Evolutionary conservation across 495 filamentous ascomycete species (phyloP).

Genomic region (Aspergillus asperescens): DNA sequence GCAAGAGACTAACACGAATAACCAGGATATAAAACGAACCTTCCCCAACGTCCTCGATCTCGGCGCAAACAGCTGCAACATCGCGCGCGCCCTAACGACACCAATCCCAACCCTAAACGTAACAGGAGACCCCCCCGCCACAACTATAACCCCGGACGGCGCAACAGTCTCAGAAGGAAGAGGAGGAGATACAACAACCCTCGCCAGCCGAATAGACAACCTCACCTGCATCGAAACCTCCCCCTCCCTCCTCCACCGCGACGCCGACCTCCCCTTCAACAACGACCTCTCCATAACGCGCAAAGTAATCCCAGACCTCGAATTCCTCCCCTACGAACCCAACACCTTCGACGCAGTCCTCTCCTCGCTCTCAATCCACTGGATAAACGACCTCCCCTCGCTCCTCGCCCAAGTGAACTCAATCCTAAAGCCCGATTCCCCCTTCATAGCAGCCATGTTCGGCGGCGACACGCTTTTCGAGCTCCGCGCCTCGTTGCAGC

Average conservation of each 20-base stretch:
- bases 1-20: background rate
- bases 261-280: slow-evolving; percentile 73
- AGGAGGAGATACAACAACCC: slow-evolving; percentile 39
- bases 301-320: slow-evolving; percentile 60
- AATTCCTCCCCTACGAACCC: slow-evolving; percentile 70
- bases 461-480: slow-evolving; percentile 94
- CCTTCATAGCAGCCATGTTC: slow-evolving; percentile 93
- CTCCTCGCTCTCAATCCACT: slow-evolving; percentile 83
- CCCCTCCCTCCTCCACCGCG: slow-evolving; percentile 70
- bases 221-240: slow-evolving; percentile 81
- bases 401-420: slow-evolving; percentile 74
- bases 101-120: slow-evolving; percentile 52
- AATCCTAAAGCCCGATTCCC: slow-evolving; percentile 81
- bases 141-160: background rate
- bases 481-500: slow-evolving; percentile 86
- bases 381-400: slow-evolving; percentile 93
- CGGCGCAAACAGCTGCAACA: slow-evolving; percentile 92
- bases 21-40: slow-evolving; percentile 81
- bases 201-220: slow-evolving; percentile 60
- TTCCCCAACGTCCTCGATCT: slow-evolving; percentile 86
- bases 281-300: slow-evolving; percentile 62
- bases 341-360: slow-evolving; percentile 83
- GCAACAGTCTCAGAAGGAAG: background rate
- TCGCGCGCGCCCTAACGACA: slow-evolving; percentile 72
- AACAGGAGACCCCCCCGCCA: slow-evolving; percentile 25